Conservation (phyloP, 2,329 filamentous ascomycete genomes). For the Botryotinia globosa region DNA sequence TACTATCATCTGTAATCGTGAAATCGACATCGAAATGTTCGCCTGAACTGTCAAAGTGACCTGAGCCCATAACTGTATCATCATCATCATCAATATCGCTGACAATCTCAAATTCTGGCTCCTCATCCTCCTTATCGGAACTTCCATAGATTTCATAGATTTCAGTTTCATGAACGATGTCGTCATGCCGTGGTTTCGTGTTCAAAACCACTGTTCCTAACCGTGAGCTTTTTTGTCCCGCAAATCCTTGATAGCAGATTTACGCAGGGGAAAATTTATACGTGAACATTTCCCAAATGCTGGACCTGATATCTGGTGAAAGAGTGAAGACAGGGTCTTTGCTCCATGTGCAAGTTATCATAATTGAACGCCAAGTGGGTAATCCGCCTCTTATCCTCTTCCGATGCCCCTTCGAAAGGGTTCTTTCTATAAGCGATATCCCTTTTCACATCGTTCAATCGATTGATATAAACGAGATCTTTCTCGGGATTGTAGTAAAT, state of each 20-base stretch:
- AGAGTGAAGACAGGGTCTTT: neutral
- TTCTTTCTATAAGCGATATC: neutral
- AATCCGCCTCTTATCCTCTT: neutral
- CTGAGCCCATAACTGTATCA: too few relatives aligned
- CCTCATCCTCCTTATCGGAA: neutral
- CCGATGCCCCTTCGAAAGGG: neutral
- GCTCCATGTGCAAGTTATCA: neutral
- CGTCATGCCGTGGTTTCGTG: neutral
- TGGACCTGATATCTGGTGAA: neutral
- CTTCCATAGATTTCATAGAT: neutral
- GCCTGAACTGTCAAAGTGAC: too few relatives aligned
- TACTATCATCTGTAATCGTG: too few relatives aligned
- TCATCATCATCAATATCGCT: neutral
- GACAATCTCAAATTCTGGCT: neutral
- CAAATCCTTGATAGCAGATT: neutral
- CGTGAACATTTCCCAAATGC: neutral
- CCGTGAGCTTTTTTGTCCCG: neutral
- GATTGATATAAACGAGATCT: neutral
- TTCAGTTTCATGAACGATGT: neutral
- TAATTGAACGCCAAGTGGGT: neutral
- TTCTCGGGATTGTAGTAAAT: neutral
- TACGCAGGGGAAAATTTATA: neutral
- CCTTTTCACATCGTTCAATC: neutral
- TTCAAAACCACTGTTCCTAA: fast-evolving
- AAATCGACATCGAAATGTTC: too few relatives aligned